These are phyloP conservation scores for Wickerhamiella lipophila DNA, from an alignment of 805 yeast species.

Conservation along the genomic window DNA sequence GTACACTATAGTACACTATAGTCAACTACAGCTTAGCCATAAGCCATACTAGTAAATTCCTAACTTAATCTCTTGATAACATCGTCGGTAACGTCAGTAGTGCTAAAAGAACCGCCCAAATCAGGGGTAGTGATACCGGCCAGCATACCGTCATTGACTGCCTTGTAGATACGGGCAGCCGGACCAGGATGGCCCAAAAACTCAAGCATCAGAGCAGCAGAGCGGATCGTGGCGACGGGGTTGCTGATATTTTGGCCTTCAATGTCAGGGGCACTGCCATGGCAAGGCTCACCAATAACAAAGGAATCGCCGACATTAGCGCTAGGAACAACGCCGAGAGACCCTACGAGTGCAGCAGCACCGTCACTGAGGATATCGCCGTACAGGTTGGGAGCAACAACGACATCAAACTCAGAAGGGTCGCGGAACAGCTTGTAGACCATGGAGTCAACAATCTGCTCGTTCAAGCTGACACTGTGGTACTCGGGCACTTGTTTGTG, in stretches of 20 bases:
- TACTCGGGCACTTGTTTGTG: conserved; percentile 35
- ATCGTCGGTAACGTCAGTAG: conserved; percentile 79
- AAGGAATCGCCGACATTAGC: conserved; percentile 95
- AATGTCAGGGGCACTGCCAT: conserved; percentile 98
- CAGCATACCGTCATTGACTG: conserved; percentile 83
- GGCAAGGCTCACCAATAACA: conserved; percentile 98
- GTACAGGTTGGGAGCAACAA: conserved; percentile 95
- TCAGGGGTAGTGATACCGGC: conserved; percentile 85
- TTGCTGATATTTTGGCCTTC: conserved; percentile 82
- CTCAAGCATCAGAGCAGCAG: conserved; percentile 94
- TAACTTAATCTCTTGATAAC: conserved; percentile 39
- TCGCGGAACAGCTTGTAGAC: conserved; percentile 98
- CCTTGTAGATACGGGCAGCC: conserved; percentile 83
- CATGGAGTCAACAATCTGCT: conserved; percentile 98
- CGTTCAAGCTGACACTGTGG: conserved; percentile 54
- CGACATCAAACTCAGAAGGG: conserved; percentile 93
- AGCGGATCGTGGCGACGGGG: conserved; percentile 96
- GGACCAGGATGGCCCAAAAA: conserved; percentile 84
- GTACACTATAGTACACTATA: too few relatives aligned
- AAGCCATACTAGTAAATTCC: neutral
- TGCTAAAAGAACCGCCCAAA: conserved; percentile 79
- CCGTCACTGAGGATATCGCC: conserved; percentile 97
- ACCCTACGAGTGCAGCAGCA: conserved; percentile 96
- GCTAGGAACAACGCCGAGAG: conserved; percentile 94
- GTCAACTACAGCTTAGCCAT: too few relatives aligned